Conservation (phyloP, 2,329 filamentous ascomycete species). For the Ambrosiella cleistominuta region DNA sequence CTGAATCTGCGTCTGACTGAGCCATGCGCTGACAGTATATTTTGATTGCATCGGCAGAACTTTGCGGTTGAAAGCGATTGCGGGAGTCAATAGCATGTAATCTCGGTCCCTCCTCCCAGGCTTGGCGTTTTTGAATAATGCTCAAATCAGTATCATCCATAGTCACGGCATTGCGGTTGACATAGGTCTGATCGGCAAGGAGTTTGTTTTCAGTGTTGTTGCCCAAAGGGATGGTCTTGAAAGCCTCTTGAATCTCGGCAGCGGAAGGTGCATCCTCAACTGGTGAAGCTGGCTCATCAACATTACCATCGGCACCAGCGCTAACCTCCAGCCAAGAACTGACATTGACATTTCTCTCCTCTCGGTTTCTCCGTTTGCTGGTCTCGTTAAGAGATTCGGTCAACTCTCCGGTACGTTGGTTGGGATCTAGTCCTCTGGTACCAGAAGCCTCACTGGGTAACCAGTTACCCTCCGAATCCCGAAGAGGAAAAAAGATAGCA, state of each 20-base stretch:
- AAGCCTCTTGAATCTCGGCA: not conserved
- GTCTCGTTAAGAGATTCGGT: constrained; percentile 32
- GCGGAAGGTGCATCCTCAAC: not conserved
- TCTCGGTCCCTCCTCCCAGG: constrained; percentile 33
- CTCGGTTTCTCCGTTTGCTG: constrained; percentile 23
- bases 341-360: constrained; percentile 33
- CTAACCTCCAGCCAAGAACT: constrained; percentile 27
- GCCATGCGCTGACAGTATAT: constrained; percentile 27
- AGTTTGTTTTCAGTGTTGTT: constrained; percentile 32
- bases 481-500: not conserved
- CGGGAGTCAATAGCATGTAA: constrained; percentile 27
- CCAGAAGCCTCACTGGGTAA: not conserved
- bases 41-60: constrained; percentile 26
- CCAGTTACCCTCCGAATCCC: not conserved
- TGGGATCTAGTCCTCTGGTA: constrained; percentile 5
- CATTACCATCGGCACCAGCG: not conserved
- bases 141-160: constrained; percentile 29
- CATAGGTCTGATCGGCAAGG: constrained; percentile 33
- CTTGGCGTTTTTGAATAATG: constrained; percentile 26
- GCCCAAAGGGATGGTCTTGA: constrained; percentile 24
- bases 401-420: constrained; percentile 4
- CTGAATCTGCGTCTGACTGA: constrained; percentile 37
- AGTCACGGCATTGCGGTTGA: constrained; percentile 24
- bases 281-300: not conserved
- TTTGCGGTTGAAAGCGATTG: constrained; percentile 23